Percentiles rank a stretch among this genome's conserved stretches.
phyloP scores from a whole-genome alignment of 306 rosid genomes.

The Corylus avellana region DNA sequence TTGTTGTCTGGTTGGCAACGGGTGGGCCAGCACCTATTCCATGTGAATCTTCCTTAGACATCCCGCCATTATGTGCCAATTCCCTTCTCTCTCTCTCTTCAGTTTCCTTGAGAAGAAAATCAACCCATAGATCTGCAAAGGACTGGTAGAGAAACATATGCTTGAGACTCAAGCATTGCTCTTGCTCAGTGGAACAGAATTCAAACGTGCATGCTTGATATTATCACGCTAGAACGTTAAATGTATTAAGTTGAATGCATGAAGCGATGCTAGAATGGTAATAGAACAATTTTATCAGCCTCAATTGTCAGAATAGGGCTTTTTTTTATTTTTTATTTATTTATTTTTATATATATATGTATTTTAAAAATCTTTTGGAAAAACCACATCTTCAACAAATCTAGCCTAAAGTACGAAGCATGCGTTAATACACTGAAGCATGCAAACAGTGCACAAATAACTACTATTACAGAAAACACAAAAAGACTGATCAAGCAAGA shows the following conservation, averaged over 20 bases:
- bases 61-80: constrained; percentile 41
- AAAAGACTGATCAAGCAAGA: neutral
- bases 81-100: constrained; percentile 85
- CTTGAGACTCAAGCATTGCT: neutral
- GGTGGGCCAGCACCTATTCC: constrained; percentile 32
- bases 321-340: neutral
- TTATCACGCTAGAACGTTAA: neutral
- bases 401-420: neutral
- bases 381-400: neutral
- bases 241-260: neutral
- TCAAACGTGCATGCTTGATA: neutral
- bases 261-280: neutral
- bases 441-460: neutral
- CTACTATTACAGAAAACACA: neutral
- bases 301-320: neutral
- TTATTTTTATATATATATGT: neutral
- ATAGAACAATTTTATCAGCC: neutral
- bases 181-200: neutral
- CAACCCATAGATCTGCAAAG: constrained; percentile 99
- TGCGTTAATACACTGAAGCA: neutral
- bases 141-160: constrained; percentile 56
- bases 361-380: neutral
- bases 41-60: constrained; percentile 42
- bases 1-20: constrained; percentile 38
- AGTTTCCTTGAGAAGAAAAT: constrained; percentile 91